Conservation (phyloP, 495 filamentous ascomycete genomes). For the Barbatosphaeria neglecta region DNA sequence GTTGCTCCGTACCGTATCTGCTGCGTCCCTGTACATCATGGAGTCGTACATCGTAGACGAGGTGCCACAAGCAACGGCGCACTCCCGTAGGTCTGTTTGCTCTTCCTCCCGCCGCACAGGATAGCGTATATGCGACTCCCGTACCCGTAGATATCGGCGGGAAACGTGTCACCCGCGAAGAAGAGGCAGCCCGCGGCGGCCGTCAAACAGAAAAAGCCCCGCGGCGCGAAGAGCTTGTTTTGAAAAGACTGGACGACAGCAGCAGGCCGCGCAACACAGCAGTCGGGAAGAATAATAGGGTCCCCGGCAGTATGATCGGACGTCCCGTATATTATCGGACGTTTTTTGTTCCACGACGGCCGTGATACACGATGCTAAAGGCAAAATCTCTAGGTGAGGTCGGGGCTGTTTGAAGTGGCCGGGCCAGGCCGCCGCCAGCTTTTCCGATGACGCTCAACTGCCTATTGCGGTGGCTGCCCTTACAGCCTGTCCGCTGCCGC, state of each 20-base stretch:
- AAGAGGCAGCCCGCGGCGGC: not conserved
- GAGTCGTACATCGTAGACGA: no score
- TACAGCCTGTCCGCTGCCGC: not conserved
- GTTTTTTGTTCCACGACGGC: not conserved
- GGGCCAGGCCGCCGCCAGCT: conserved; percentile 5
- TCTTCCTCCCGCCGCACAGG: no score
- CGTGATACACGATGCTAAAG: conserved; percentile 1
- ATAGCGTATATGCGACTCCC: no score
- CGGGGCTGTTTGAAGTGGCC: conserved; percentile 5
- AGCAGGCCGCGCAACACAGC: not conserved
- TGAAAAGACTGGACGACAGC: not conserved
- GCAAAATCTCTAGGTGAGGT: conserved; percentile 1
- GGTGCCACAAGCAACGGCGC: no score
- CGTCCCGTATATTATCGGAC: not conserved
- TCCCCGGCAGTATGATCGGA: not conserved
- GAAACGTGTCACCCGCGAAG: not conserved
- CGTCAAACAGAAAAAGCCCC: no score
- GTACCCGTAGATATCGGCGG: no score
- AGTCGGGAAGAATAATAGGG: not conserved
- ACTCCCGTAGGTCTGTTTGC: no score
- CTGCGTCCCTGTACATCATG: no score
- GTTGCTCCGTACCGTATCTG: no score
- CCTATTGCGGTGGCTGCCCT: no score
- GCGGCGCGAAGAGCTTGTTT: no score
- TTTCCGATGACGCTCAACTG: no score